Conservation (phyloP, 2,329 filamentous ascomycete species). For the Graphilbum sp. region DNA sequence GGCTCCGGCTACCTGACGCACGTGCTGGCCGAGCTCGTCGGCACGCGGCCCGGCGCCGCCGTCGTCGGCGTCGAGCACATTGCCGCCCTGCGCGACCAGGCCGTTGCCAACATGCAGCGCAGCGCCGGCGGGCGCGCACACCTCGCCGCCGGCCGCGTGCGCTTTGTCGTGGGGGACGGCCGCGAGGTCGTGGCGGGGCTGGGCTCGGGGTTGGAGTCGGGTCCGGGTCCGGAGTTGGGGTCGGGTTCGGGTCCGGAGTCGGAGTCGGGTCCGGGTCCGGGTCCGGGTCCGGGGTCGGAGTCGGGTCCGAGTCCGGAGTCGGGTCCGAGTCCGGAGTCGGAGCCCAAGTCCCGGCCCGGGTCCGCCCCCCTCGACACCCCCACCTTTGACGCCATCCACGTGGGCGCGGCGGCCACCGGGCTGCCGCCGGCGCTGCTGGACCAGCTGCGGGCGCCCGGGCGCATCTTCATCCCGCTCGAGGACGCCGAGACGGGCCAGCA, state of each 20-base stretch:
- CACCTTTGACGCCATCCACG: constrained; percentile 86
- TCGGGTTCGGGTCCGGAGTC: no score
- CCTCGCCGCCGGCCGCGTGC: constrained; percentile 46
- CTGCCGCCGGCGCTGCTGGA: constrained; percentile 57
- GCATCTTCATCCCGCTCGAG: constrained; percentile 65
- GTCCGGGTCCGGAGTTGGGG: no score
- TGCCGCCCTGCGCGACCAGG: constrained; percentile 41
- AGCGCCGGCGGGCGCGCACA: constrained; percentile 39
- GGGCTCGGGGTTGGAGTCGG: no score
- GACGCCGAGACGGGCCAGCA: constrained; percentile 29
- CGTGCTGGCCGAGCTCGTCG: constrained; percentile 65
- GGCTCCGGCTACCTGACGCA: constrained; percentile 78
- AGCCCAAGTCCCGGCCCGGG: no score
- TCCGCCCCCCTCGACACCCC: constrained; percentile 16
- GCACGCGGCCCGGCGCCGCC: constrained; percentile 18
- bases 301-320: no score
- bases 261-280: no score
- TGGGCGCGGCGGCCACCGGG: constrained; percentile 67
- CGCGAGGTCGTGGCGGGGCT: constrained; percentile 36
- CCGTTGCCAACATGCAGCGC: constrained; percentile 49
- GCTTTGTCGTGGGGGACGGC: constrained; percentile 63
- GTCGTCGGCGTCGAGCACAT: constrained; percentile 69
- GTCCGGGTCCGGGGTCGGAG: no score
- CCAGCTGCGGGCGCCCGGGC: constrained; percentile 65
- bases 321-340: no score